Evolutionary conservation across 371 early-diverging fungal species (phyloP), one percentile per base, ranked within the genome.

Genomic region (Batkoa obscura): DNA sequence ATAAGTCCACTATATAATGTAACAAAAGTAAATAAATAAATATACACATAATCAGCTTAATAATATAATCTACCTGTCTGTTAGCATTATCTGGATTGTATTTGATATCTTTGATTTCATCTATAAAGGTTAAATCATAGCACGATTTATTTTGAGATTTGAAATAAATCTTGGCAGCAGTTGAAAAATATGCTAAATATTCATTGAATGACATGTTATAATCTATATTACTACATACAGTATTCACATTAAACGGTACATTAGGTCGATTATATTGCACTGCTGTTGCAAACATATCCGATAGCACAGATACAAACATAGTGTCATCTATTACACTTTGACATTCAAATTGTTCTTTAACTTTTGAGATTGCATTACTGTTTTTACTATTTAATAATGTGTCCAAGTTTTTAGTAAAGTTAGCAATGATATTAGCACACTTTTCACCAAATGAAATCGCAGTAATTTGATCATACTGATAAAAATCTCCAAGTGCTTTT

Each of bases 401-500:
- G n/a, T 55, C 55, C 8, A 55, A 42, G 15, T 42, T 31, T 8
- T 55, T n/a, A 13, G 12, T 42, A 10, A 55, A 15, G 3, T 13
- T 15, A 3, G 23, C 3, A 30, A 43, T 13, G 12, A 17, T 2
- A 6, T 35, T 23, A 31, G 41, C 9, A 42, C 55, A 55, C 10
- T 17, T 10, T 35, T 8, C 8, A 41, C 43, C 30, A 12, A 55
- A 43, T 15, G 55, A 41, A 12, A 10, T 15, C 12, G 43, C 6
- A 4, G 43, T 30, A 6, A 12, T 47, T 12, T 36, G 33, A 33
- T 72, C 77, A 60, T 76, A 80, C 46, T 81, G 68, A 54, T 71
- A 82, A 59, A 74, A 81, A 43, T 81, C 74, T 4, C 68, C 60
- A 5, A 64, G 63, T 10, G 73, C 72, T 1, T 73, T 68, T 1